Percentiles rank a stretch among this genome's conserved stretches.
Evolutionary conservation across 768 basidiomycete species (phyloP).

Genomic region (Naematelia encephala): DNA sequence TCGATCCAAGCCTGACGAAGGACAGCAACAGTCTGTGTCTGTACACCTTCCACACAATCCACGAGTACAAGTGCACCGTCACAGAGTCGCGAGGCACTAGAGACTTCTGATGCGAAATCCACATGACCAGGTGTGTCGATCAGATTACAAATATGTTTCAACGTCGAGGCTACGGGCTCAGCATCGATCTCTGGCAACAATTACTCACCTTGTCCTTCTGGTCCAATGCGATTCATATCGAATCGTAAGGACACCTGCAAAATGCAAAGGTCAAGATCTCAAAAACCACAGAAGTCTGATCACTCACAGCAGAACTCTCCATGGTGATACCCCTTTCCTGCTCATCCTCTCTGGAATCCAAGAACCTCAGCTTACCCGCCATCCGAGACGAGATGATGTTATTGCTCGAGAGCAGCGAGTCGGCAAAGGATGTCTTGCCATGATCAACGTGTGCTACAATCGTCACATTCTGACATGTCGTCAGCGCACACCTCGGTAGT

Average conservation of each 20-base stretch:
- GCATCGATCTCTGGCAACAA: not conserved
- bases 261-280: constrained; percentile 6
- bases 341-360: constrained; percentile 94
- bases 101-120: constrained; percentile 96
- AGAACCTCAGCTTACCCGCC: constrained; percentile 93
- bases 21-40: constrained; percentile 95
- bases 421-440: constrained; percentile 76
- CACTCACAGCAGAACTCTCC: constrained; percentile 82
- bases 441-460: constrained; percentile 62
- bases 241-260: constrained; percentile 69
- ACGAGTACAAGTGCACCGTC: constrained; percentile 94
- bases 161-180: constrained; percentile 50
- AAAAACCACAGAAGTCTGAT: no score
- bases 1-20: constrained; percentile 93
- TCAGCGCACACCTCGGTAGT: no score
- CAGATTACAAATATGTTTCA: constrained; percentile 83
- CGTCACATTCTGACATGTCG: constrained; percentile 77
- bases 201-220: constrained; percentile 37
- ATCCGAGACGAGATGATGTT: constrained; percentile 92
- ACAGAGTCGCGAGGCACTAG: constrained; percentile 84
- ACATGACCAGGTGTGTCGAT: constrained; percentile 99
- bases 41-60: constrained; percentile 96
- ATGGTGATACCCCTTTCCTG: constrained; percentile 97
- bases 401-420: constrained; percentile 90
- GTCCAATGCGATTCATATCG: constrained; percentile 62